phyloP scores from a whole-genome alignment of 768 basidiomycete genomes.

The Daedaleopsis sinensis region DNA sequence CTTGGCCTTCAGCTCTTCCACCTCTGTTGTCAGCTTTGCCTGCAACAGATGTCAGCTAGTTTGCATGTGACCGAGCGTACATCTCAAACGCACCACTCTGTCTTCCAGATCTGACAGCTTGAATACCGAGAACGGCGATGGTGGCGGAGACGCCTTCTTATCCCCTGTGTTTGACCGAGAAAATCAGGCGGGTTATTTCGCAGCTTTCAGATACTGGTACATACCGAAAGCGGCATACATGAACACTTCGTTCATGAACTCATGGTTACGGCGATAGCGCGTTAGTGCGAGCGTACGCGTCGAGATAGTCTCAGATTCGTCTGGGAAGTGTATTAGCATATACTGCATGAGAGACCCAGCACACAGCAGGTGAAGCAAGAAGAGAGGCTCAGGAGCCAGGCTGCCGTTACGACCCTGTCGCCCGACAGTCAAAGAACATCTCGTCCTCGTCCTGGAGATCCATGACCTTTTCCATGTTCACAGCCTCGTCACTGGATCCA shows the following conservation, averaged over 20 bases:
- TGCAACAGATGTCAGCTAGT: slow-evolving; percentile 26
- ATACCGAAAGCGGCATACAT: slow-evolving; percentile 68
- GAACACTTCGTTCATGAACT: slow-evolving; percentile 85
- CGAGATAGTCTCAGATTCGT: slow-evolving; percentile 60
- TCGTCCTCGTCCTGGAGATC: no score
- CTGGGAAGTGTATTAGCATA: slow-evolving; percentile 3
- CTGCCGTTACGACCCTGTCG: no score
- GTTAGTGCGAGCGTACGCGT: slow-evolving; percentile 71
- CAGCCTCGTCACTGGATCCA: no score
- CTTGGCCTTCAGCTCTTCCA: slow-evolving; percentile 55
- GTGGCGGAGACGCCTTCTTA: slow-evolving; percentile 40
- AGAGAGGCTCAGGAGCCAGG: no score
- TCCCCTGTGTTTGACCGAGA: slow-evolving; percentile 38
- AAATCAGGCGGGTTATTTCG: not conserved
- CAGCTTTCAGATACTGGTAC: slow-evolving; percentile 4
- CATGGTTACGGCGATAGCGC: slow-evolving; percentile 80
- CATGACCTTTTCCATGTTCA: no score
- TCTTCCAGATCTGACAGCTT: slow-evolving; percentile 57
- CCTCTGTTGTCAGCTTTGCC: slow-evolving; percentile 61
- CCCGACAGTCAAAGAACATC: no score
- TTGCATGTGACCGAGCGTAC: not conserved
- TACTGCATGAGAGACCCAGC: no score
- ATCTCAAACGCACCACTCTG: slow-evolving; percentile 48
- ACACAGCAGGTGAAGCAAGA: no score
- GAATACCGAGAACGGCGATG: slow-evolving; percentile 62